Percentiles rank a stretch among this genome's conserved stretches.
Evolutionary conservation across 176 grass and related monocot genomes (phyloP).

Genomic region (Avena insularis): DNA sequence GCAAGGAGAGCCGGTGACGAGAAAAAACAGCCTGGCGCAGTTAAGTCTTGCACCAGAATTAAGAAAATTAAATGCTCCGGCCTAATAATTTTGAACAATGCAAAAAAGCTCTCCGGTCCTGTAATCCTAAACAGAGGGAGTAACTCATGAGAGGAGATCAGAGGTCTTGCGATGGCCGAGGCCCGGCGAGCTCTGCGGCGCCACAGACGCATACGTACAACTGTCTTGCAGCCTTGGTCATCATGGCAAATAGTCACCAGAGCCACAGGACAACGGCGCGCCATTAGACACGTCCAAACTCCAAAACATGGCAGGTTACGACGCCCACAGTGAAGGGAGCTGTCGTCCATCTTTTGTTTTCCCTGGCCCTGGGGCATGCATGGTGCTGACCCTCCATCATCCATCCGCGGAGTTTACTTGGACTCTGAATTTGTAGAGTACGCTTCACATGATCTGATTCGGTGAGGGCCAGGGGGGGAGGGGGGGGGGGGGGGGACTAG

Average conservation of each 20-base stretch:
- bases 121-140: no score
- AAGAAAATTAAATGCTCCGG: no score
- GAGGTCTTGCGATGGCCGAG: slow-evolving; percentile 28
- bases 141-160: background rate
- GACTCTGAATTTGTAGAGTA: slow-evolving; percentile 4
- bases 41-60: no score
- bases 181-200: background rate
- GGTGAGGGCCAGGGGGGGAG: no score
- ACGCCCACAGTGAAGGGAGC: slow-evolving; percentile 32
- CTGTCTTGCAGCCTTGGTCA: slow-evolving; percentile 33
- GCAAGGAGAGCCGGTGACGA: no score
- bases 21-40: no score
- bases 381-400: no score
- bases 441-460: slow-evolving; percentile 30
- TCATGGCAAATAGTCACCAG: slow-evolving; percentile 54
- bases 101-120: no score
- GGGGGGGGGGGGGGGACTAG: no score
- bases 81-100: no score
- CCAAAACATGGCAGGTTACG: slow-evolving; percentile 24
- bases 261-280: background rate
- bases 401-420: background rate
- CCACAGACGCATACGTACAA: slow-evolving; percentile 40
- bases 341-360: slow-evolving; percentile 1
- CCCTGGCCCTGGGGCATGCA: background rate
- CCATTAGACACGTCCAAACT: slow-evolving; percentile 11